phyloP scores from a whole-genome alignment of 2,329 filamentous ascomycete species.

The Fusarium sororula region DNA sequence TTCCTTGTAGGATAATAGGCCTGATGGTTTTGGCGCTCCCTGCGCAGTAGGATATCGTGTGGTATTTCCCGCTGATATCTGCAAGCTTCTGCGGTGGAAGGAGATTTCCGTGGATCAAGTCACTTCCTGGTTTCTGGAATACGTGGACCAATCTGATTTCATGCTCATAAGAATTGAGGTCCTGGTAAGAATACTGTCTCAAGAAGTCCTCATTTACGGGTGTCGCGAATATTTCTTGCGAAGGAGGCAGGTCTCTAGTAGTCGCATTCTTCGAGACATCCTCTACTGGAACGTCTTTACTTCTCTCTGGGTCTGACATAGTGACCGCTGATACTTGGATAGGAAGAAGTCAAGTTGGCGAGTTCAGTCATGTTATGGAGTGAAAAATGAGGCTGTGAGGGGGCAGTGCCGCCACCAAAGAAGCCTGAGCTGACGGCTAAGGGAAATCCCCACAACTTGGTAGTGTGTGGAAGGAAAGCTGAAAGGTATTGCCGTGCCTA shows the following conservation, averaged over 20 bases:
- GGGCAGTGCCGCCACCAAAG: background rate
- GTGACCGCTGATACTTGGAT: background rate
- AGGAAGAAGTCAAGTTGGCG: background rate
- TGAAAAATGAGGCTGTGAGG: background rate
- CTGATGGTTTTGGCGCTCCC: background rate
- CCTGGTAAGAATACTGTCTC: fast-evolving
- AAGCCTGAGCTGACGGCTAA: background rate
- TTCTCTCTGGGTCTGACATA: fast-evolving
- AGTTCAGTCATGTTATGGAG: background rate
- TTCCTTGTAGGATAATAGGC: background rate
- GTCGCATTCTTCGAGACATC: background rate
- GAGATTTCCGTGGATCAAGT: background rate
- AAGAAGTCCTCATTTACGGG: background rate
- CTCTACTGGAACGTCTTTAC: fast-evolving
- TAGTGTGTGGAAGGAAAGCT: background rate
- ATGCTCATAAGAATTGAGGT: background rate
- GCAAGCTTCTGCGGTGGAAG: background rate
- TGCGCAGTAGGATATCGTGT: background rate
- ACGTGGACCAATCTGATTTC: background rate
- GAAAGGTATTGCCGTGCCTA: background rate
- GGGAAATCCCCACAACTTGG: background rate
- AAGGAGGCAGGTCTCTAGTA: too few relatives aligned
- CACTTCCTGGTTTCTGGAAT: fast-evolving
- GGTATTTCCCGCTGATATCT: background rate
- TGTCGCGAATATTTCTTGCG: background rate